phyloP scores from a whole-genome alignment of 257 asterid genomes.

The Prunella vulgaris region DNA sequence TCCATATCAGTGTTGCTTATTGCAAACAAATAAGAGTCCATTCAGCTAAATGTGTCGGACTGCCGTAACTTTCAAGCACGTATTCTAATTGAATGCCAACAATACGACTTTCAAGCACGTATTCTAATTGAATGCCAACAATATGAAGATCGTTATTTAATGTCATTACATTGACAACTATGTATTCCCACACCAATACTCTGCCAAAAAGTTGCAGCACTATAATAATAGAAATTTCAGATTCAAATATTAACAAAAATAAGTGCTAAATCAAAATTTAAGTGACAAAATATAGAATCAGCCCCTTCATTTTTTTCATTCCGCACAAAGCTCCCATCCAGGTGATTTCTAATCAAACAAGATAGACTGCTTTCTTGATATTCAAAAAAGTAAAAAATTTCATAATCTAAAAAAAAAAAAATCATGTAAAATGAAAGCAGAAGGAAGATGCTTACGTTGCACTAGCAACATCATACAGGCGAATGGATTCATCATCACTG shows the following conservation, averaged over 20 bases:
- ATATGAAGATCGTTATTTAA: background rate
- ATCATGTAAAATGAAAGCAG: background rate
- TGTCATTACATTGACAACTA: background rate
- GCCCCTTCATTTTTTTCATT: background rate
- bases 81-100: background rate
- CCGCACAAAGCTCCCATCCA: background rate
- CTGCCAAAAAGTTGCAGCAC: background rate
- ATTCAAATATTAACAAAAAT: background rate
- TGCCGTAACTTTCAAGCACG: background rate
- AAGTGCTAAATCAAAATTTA: background rate
- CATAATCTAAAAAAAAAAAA: background rate
- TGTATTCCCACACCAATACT: background rate
- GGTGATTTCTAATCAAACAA: background rate
- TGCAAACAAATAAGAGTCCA: background rate
- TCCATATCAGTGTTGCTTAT: background rate
- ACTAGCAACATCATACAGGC: slow-evolving; percentile 80
- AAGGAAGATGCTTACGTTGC: slow-evolving; percentile 64
- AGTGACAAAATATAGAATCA: background rate
- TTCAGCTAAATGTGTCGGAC: background rate
- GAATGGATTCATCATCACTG: slow-evolving; percentile 93
- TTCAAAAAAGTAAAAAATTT: background rate
- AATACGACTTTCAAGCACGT: background rate
- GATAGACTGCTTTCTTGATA: background rate
- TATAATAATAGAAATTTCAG: background rate
- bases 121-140: background rate